Base-by-base conservation (phyloP, 2,329 filamentous ascomycete genomes). In the Escovopsis sp. region DNA sequence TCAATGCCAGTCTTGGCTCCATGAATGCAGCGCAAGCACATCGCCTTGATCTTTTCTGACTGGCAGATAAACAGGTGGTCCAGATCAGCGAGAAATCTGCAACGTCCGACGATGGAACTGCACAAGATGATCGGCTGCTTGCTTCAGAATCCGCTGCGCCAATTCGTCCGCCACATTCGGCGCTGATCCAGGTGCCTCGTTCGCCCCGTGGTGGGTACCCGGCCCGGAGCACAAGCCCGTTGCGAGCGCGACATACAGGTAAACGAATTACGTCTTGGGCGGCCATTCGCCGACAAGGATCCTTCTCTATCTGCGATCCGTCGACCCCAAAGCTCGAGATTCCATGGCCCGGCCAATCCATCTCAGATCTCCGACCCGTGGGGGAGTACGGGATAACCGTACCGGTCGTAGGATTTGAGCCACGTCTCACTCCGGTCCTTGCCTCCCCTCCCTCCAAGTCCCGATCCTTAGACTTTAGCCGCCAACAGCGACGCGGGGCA, bases 241-340 rank as follows among this genome's bases (percentile, higher is more conserved):
- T 11, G 8, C 7, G 27, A 30, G 27, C 27, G 11, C 8, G 27
- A 30, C 27, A 35, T 35, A 34, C 47, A 47, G 48, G 46, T 54
- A 49, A 55, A 52, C 42, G 43, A 48, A 51, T 56, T 55, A 53
- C 52, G 51, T 54, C 48, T 42, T 41, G 40, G 35, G 29, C 43
- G 45, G 43, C 47, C 41, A 54, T 55, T 54, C 53, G 52, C 43
- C 42, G 40, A 41, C 15, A 35, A 25, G 20, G 16, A 31, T 37
- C 41, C 32, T 30, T 35, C 37, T 35, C 32, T 31, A 41, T 32
- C 33, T 35, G 35, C 29, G 14, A 25, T 35, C 35, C 43, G 25
- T 41, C 39, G 39, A 41, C 33, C 34, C 33, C 37, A 35, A 20
- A 42, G 30, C 36, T 29, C 24, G 9, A 11, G 11, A 4, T 11